Conservation (phyloP, 1,284 basidiomycete genomes). For the Cutaneotrichosporon sp. region DNA sequence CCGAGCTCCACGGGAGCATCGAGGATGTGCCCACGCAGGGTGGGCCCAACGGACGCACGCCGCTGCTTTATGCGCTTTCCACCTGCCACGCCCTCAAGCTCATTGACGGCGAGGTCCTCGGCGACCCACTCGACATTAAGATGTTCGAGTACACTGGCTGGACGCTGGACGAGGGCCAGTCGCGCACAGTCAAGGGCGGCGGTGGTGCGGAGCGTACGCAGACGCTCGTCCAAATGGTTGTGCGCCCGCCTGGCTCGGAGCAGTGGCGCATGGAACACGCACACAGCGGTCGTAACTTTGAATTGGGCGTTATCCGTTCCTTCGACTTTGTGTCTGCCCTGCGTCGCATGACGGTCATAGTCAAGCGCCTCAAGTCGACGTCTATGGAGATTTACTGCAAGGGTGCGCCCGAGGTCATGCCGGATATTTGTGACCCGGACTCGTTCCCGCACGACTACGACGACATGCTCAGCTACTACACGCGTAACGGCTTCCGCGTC, state of each 20-base stretch:
- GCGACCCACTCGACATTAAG: slow-evolving; percentile 93
- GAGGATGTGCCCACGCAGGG: slow-evolving; percentile 71
- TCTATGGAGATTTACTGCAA: slow-evolving; percentile 99
- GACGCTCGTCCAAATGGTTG: slow-evolving; percentile 92
- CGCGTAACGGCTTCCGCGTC: slow-evolving; percentile 92
- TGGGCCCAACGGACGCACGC: slow-evolving; percentile 62
- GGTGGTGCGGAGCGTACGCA: slow-evolving; percentile 63
- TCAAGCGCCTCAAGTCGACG: slow-evolving; percentile 85
- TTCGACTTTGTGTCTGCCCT: slow-evolving; percentile 95
- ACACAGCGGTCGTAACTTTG: slow-evolving; percentile 68
- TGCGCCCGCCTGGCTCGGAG: slow-evolving; percentile 85
- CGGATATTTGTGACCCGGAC: slow-evolving; percentile 82
- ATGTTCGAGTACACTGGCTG: slow-evolving; percentile 97
- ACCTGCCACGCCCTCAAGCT: slow-evolving; percentile 96
- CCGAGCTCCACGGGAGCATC: slow-evolving; percentile 81
- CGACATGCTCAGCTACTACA: slow-evolving; percentile 94
- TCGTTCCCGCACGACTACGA: slow-evolving; percentile 95
- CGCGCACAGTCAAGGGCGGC: slow-evolving; percentile 53
- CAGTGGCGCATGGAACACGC: slow-evolving; percentile 90
- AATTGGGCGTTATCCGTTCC: slow-evolving; percentile 89
- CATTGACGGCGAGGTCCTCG: slow-evolving; percentile 81
- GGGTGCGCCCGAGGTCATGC: slow-evolving; percentile 97
- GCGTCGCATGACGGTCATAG: slow-evolving; percentile 94
- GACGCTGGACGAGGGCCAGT: slow-evolving; percentile 87
- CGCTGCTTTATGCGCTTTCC: slow-evolving; percentile 84